Evolutionary conservation across 2,329 filamentous ascomycete genomes (phyloP), one percentile per base, ranked within the genome.

Genomic region (Cladophialophora psammophila): DNA sequence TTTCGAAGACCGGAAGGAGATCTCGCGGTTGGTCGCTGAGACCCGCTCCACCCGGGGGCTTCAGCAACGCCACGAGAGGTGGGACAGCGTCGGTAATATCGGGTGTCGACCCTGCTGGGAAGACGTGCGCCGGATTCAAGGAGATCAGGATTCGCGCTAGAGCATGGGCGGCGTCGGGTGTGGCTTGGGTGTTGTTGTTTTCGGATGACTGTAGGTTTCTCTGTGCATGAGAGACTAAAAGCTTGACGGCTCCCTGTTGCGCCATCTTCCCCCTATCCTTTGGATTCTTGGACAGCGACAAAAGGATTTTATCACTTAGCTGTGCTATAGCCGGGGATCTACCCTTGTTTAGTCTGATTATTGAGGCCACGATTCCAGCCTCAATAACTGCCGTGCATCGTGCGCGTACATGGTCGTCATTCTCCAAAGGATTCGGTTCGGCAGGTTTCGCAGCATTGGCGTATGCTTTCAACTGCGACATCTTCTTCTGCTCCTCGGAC

Each of bases 401-500:
- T 67, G 86, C 85, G 15, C 87, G 84, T 38, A 96, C 93, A 71
- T 91, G 88, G 1, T 89, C 84, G 65, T 96, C 90, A 68, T 93
- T 87, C 65, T 95, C 90, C 0, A 96, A 82, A 7, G 88, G 87
- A 75, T 94, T 88, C 0, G 83, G 77, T 20, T 78, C 76, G n/a
- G 86, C 76, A 68, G 87, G 86, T 74, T 92, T 93, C 5, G 89
- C 89, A 0, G 93, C 91, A 75, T 96, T 92, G 13, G 95, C 95
- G 74, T 98, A 99, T 1, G 93, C 92, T 81, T 96, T 97, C 53
- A 99, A 86, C 77, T 99, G 92, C 5, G 87, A 87, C 81, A 99
- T 92, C 75, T 92, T 93, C 81, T 94, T 95, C 74, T 97, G 91
- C 78, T 99, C 95, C 70, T 97, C 94, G 0, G 92, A 90, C 48